A percentile compares a stretch with the other conserved stretches of the same genome.
Conservation (phyloP, 139 green algal species). For the Tetradesmus lagerheimii region DNA sequence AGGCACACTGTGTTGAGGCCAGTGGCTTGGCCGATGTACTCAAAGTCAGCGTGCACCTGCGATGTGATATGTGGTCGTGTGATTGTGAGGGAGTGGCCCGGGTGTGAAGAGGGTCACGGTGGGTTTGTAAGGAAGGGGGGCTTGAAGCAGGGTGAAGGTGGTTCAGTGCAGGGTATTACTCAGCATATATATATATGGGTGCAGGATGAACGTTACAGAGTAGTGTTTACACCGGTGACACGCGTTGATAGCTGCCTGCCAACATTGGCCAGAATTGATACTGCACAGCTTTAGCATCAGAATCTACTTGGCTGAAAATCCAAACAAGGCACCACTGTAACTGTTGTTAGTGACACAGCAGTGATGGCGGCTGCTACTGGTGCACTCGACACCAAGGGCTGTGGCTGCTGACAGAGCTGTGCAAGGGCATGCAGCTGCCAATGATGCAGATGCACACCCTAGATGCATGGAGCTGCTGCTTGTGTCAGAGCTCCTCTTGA, state of each 20-base stretch:
- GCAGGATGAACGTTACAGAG: too few species aligned
- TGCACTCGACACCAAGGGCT: not conserved
- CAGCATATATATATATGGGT: too few species aligned
- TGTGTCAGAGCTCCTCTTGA: not conserved
- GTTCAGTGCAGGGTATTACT: too few species aligned
- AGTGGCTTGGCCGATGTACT: conserved; percentile 82
- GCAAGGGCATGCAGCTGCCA: not conserved
- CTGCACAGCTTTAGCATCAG: too few species aligned
- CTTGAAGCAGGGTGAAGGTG: too few species aligned
- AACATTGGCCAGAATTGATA: too few species aligned
- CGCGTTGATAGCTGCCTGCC: too few species aligned
- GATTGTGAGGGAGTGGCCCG: not conserved
- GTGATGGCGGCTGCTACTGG: not conserved
- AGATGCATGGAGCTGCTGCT: not conserved
- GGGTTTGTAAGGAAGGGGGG: too few species aligned
- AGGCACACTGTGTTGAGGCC: conserved; percentile 86
- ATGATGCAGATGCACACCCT: not conserved
- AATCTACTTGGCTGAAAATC: too few species aligned
- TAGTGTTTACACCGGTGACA: too few species aligned
- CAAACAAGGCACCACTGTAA: too few species aligned
- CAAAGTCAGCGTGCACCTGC: conserved; percentile 93
- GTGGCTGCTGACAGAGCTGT: not conserved
- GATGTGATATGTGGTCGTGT: not conserved
- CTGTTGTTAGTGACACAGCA: not conserved
- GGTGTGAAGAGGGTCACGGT: too few species aligned